Percentiles rank a stretch among this genome's conserved stretches.
phyloP scores from a whole-genome alignment of 805 yeast genomes.

The Lachancea kluyveri region DNA sequence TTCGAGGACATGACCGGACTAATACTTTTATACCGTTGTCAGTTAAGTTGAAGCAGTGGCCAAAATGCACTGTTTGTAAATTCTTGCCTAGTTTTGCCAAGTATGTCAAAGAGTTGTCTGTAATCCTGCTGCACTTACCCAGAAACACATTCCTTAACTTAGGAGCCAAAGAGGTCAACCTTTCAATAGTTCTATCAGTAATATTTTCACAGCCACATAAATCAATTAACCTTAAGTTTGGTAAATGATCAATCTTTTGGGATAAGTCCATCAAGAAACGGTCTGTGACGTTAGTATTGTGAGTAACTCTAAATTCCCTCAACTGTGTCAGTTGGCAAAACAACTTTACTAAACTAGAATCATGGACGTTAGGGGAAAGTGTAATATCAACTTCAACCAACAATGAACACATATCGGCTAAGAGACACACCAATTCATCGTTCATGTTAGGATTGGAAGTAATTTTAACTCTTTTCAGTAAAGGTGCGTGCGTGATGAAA shows the following conservation, averaged over 20 bases:
- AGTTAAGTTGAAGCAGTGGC: constrained; percentile 87
- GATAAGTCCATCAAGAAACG: constrained; percentile 41
- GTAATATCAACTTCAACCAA: constrained; percentile 88
- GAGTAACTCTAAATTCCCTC: constrained; percentile 79
- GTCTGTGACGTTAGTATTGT: constrained; percentile 64
- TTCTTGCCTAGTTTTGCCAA: constrained; percentile 70
- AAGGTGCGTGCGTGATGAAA: constrained; percentile 58
- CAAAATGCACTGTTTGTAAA: constrained; percentile 84
- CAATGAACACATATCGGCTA: constrained; percentile 68
- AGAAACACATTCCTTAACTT: constrained; percentile 79
- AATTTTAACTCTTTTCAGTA: constrained; percentile 76
- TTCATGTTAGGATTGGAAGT: constrained; percentile 63
- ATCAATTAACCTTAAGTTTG: constrained; percentile 73
- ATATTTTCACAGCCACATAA: constrained; percentile 77
- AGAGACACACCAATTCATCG: constrained; percentile 51
- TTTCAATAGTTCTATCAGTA: constrained; percentile 72
- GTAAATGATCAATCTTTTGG: constrained; percentile 35
- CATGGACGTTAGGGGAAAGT: constrained; percentile 68
- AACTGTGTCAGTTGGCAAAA: constrained; percentile 62
- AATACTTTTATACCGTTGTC: constrained; percentile 78
- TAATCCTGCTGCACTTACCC: constrained; percentile 81
- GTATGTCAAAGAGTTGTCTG: constrained; percentile 72
- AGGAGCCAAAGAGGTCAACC: constrained; percentile 72
- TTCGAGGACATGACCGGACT: constrained; percentile 71
- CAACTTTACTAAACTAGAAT: constrained; percentile 49